Evolutionary conservation across 2,329 filamentous ascomycete genomes (phyloP).

Genomic region (Colletotrichum tofieldiae): DNA sequence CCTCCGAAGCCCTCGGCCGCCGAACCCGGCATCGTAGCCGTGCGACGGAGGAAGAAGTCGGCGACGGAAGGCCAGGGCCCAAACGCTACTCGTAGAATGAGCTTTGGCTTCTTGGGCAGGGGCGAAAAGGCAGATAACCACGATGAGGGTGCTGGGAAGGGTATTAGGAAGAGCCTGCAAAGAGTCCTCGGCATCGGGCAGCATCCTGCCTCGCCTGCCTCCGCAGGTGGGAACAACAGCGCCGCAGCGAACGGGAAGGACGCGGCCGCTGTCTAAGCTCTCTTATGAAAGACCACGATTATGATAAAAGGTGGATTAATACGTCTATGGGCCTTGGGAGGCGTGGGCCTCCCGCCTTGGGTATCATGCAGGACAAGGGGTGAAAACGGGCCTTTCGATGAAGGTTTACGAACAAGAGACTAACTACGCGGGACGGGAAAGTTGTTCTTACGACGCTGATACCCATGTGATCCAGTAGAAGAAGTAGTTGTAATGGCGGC

Average conservation of each 20-base stretch:
- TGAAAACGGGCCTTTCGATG: not conserved
- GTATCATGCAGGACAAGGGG: not conserved
- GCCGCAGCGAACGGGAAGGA: constrained; percentile 15
- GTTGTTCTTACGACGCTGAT: constrained; percentile 14
- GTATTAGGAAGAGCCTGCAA: constrained; percentile 63
- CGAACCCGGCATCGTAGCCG: constrained; percentile 58
- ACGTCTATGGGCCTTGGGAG: not conserved
- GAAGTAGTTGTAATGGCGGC: not conserved
- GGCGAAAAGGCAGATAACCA: constrained; percentile 53
- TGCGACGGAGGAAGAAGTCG: constrained; percentile 59
- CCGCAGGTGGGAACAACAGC: constrained; percentile 17
- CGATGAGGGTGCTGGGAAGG: constrained; percentile 54
- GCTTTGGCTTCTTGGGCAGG: constrained; percentile 63
- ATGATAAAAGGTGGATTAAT: constrained; percentile 22
- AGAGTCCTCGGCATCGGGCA: constrained; percentile 61
- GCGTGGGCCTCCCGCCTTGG: not conserved
- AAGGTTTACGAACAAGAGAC: not conserved
- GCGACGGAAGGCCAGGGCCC: constrained; percentile 41
- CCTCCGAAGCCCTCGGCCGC: constrained; percentile 75
- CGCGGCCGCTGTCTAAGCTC: constrained; percentile 4
- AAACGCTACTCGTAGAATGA: constrained; percentile 60
- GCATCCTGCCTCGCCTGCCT: constrained; percentile 16
- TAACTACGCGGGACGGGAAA: not conserved
- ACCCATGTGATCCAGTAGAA: constrained; percentile 11
- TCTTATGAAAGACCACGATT: constrained; percentile 14